Percentiles rank a stretch among this genome's conserved stretches.
Evolutionary conservation across 768 basidiomycete genomes (phyloP).

Genomic region (Lyophyllum shimeji): DNA sequence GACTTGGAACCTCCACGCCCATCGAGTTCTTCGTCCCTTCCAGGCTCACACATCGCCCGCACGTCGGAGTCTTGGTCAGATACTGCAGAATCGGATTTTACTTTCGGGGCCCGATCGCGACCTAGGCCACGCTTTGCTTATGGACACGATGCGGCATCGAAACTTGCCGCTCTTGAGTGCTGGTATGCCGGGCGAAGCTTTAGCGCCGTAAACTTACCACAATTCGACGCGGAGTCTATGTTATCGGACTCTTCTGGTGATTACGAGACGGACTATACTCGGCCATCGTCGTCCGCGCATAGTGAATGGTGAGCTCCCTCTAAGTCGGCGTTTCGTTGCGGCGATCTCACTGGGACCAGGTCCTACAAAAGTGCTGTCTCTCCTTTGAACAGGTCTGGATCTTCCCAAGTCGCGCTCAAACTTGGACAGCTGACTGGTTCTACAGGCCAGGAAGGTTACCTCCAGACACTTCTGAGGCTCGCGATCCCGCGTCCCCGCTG

Average conservation of each 20-base stretch:
- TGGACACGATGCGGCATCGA: background rate
- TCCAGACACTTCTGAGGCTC: background rate
- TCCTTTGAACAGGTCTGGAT: conserved; percentile 1
- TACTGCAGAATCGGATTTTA: background rate
- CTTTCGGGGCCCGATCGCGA: background rate
- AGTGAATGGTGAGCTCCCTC: conserved; percentile 6
- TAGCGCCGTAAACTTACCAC: background rate
- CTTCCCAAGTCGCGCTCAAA: background rate
- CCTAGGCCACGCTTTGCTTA: background rate
- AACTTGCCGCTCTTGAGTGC: background rate
- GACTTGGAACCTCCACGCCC: background rate
- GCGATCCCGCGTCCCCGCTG: background rate
- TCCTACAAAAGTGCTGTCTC: background rate
- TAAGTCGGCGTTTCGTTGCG: background rate
- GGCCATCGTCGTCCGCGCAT: background rate
- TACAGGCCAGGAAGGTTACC: background rate
- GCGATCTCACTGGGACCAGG: background rate
- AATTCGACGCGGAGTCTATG: background rate
- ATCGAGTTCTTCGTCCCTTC: background rate
- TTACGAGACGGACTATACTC: background rate
- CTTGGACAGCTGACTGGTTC: background rate
- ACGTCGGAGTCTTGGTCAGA: background rate
- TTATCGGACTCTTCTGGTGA: conserved; percentile 9
- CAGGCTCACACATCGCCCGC: background rate
- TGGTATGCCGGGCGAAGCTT: background rate